Percentiles rank a stretch among this genome's conserved stretches.
These are phyloP conservation scores for Auricularia auricula-judae DNA, from an alignment of 768 basidiomycete species.

Conservation along the genomic window DNA sequence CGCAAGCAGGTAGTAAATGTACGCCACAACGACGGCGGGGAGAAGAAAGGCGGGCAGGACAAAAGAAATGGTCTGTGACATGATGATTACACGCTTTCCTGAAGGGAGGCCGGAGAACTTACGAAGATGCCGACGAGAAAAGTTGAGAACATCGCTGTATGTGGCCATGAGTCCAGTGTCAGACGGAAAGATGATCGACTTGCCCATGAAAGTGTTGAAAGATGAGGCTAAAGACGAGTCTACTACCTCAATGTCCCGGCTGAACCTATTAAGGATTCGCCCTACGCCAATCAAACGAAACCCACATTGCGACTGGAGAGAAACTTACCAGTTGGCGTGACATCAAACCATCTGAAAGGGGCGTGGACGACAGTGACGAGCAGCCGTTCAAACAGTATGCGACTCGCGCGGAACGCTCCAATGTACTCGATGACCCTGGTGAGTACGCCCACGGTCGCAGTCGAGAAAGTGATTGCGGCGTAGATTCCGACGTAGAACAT, in stretches of 20 bases:
- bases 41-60: slow-evolving; percentile 7
- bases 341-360: slow-evolving; percentile 45
- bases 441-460: slow-evolving; percentile 10
- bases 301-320: background rate
- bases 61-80: background rate
- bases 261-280: slow-evolving; percentile 17
- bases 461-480: slow-evolving; percentile 11
- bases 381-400: slow-evolving; percentile 34
- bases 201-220: slow-evolving; percentile 41
- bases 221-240: slow-evolving; percentile 10
- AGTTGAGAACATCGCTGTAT: no score
- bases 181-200: slow-evolving; percentile 63
- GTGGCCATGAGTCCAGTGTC: slow-evolving; percentile 35
- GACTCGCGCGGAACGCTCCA: slow-evolving; percentile 38
- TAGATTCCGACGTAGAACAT: slow-evolving; percentile 14
- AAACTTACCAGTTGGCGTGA: background rate
- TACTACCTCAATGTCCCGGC: slow-evolving; percentile 17
- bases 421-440: slow-evolving; percentile 20
- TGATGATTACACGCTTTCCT: background rate
- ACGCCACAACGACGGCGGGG: slow-evolving; percentile 6
- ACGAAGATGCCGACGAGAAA: slow-evolving; percentile 8
- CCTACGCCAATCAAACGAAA: slow-evolving; percentile 6
- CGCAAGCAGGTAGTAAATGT: slow-evolving; percentile 4
- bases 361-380: slow-evolving; percentile 64
- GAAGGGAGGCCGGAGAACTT: slow-evolving; percentile 6